Base-by-base conservation (phyloP, 129 eudicot species). In the Ambrosia artemisiifolia region DNA sequence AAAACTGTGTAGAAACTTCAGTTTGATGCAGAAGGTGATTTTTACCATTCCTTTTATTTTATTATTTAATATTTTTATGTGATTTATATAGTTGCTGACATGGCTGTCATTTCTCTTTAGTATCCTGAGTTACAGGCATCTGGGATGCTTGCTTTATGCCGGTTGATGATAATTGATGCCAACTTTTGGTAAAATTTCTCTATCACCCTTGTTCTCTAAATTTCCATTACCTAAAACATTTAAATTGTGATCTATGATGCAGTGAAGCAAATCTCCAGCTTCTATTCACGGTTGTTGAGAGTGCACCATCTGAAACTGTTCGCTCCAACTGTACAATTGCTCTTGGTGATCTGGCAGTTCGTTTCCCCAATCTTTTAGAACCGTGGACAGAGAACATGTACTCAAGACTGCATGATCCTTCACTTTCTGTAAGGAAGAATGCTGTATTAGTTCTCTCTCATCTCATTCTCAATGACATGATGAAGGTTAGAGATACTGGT, bases 321-420 rank as follows among this genome's bases (percentile, higher is more conserved):
- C 91, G 99, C 11, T 90, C 99, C 57, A 94, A 94, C 79, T 94
- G 99, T 82, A 94, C 96, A 63, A 84, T 94, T 56, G 95, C 99
- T 71, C 96, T 94, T 82, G 99, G 99, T 59, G 99, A 94, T 59
- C 72, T 94, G 71, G 96, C 99, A 5, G 99, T 90, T 77, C 97
- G 99, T 10, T 94, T 90, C 79, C 99, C 99, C 1, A 94, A 94
- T 78, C 84, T 94, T 51, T 70, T 94, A 70, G 99, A 94, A 80
- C 99, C 99, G 33, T 94, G 99, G 97, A 94, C 99, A 9, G 97
- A 94, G 75, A 84, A 88, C 79, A 90, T 94, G 92, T 94, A 85
- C 85, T 80, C 93, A 47, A 82, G 96, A 18, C 81, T 94, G 68
- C 88, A 86, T 36, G 99, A 94, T 81, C 81, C 84, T 65, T 88